Evolutionary conservation across 2,329 filamentous ascomycete genomes (phyloP).

Genomic region (Bimuria novae-zelandiae): DNA sequence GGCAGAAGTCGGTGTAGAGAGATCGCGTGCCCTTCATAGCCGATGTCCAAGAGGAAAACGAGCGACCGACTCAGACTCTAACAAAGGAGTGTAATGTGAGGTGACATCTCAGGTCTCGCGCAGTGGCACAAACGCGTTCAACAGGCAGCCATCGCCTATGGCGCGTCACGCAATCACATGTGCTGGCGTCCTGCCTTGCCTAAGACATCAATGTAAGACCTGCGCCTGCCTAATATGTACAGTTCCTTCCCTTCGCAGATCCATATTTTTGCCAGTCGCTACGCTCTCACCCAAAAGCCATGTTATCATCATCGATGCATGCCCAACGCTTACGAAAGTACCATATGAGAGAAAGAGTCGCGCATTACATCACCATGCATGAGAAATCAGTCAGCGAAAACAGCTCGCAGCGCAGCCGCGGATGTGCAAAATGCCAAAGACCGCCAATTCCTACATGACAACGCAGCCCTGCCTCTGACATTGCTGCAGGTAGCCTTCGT

Average conservation of each 20-base stretch:
- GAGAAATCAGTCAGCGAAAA: background rate
- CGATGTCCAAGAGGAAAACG: background rate
- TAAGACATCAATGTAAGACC: background rate
- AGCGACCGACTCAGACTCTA: background rate
- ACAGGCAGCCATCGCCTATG: slow-evolving; percentile 7
- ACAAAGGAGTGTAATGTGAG: background rate
- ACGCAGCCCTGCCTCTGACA: slow-evolving; percentile 52
- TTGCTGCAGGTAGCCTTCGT: slow-evolving; percentile 77
- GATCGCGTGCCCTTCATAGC: slow-evolving; percentile 5
- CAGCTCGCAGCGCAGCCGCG: slow-evolving; percentile 4
- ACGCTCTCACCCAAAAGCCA: too few species aligned
- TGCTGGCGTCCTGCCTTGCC: slow-evolving; percentile 17
- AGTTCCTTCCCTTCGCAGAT: too few species aligned
- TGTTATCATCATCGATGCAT: background rate
- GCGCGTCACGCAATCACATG: slow-evolving; percentile 30
- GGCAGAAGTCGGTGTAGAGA: slow-evolving; percentile 13
- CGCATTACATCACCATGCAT: slow-evolving; percentile 18
- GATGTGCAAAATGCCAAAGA: background rate
- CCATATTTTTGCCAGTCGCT: too few species aligned
- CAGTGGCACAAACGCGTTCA: slow-evolving; percentile 8
- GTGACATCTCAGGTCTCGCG: background rate
- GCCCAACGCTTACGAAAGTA: slow-evolving; percentile 1
- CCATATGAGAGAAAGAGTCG: slow-evolving; percentile 1
- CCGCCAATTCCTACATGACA: slow-evolving; percentile 46
- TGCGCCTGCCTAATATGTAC: background rate